Evolutionary conservation across 2,329 filamentous ascomycete species (phyloP), one percentile per base, ranked within the genome.

Genomic region (Xylaria polymorpha): DNA sequence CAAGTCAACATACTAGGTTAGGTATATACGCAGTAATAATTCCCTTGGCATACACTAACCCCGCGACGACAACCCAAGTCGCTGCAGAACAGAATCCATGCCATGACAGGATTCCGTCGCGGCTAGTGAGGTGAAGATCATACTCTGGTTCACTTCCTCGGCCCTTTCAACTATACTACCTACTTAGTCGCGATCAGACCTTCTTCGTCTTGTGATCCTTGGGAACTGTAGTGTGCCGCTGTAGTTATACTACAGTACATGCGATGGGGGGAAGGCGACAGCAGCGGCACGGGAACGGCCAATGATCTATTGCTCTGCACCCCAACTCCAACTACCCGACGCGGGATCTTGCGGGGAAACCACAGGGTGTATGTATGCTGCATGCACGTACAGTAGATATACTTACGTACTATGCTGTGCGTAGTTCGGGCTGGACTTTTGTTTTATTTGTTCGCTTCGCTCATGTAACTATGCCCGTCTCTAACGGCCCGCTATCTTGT

Each of bases 91-190:
- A 55, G 32, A 10, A 14, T 37, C 44, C 37, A n/a, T 32, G n/a
- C n/a, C 10, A 12, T n/a, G 44, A 25, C 22, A 58, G 46, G 44
- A 46, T 67, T 60, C 48, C 39, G 14, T 41, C 48, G 29, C 15
- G 39, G 51, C 20, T 12, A 18, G 15, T 41, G 56, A 56, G 15
- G 50, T 39, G 64, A 51, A 63, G 18, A 67, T 59, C n/a, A 44
- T 50, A 58, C 14, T 41, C 22, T 50, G 10, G 29, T 41, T 39
- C n/a, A 43, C 10, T 56, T 20, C 46, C 25, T 59, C 53, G 53
- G 59, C 55, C 46, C 43, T 61, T 61, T 50, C 3, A 29, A 29
- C 25, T 29, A 29, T 29, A 29, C 25, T 14, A 15, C 22, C 59
- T 29, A 14, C 29, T 51, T 20, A 51, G 41, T 37, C n/a, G 51